Evolutionary conservation across 163 green algal genomes (phyloP).

Genomic region (Chlamydomonas reinhardtii): DNA sequence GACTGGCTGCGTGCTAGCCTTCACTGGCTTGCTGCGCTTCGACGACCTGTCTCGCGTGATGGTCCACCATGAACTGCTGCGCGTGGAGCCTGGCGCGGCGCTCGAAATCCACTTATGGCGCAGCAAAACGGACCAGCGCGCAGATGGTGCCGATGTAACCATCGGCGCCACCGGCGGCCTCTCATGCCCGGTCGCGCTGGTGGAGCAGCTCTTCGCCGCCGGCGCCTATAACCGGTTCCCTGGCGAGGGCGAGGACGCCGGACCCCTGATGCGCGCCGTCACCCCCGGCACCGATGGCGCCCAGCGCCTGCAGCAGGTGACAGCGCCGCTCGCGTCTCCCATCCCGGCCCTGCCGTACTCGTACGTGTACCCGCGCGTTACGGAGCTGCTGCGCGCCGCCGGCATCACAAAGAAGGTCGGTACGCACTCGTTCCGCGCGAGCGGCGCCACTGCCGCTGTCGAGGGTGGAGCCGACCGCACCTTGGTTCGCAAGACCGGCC

Average conservation of each 20-base stretch:
- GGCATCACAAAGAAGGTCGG: not conserved
- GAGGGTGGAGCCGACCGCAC: not conserved
- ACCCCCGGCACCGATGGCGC: not conserved
- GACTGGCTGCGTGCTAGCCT: not conserved
- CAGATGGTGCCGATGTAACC: not conserved
- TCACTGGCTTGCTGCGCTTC: not conserved
- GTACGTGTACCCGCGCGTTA: not conserved
- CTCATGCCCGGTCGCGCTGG: not conserved
- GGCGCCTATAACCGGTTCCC: not conserved
- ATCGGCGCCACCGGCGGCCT: not conserved
- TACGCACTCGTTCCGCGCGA: not conserved
- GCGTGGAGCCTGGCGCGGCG: not conserved
- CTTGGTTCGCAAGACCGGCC: not conserved
- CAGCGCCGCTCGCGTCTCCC: not conserved
- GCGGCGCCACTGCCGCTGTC: not conserved
- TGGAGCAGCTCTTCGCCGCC: not conserved
- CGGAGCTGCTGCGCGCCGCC: not conserved
- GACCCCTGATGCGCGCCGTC: not conserved
- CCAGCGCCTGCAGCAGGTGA: not conserved
- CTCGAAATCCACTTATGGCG: not conserved
- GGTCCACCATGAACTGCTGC: not conserved
- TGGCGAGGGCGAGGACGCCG: not conserved
- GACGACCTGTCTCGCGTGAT: not conserved
- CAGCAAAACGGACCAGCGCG: slow-evolving; percentile 21
- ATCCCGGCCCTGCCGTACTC: not conserved